phyloP scores from a whole-genome alignment of 805 yeast genomes.

The Tetrapisispora namnaoensis region DNA sequence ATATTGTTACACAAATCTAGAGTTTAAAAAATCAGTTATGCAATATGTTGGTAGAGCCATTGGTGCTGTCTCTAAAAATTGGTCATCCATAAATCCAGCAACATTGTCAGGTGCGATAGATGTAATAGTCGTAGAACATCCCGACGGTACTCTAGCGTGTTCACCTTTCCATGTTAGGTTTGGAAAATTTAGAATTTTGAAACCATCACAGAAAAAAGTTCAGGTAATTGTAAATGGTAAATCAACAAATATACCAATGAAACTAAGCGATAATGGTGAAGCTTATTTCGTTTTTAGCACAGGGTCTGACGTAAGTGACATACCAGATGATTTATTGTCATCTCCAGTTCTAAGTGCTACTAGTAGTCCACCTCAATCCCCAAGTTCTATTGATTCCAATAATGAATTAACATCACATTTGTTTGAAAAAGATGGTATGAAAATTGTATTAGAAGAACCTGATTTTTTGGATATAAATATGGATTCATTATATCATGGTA shows the following conservation, averaged over 20 bases:
- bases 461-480: slow-evolving; percentile 25
- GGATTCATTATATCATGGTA: not conserved
- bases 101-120: slow-evolving; percentile 96
- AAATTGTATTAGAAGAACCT: slow-evolving; percentile 23
- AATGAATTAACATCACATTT: slow-evolving; percentile 3
- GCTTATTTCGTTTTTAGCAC: slow-evolving; percentile 96
- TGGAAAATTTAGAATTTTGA: slow-evolving; percentile 84
- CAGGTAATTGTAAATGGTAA: slow-evolving; percentile 79
- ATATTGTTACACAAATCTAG: not conserved
- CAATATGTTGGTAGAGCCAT: slow-evolving; percentile 95
- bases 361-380: slow-evolving; percentile 45
- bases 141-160: slow-evolving; percentile 66
- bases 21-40: slow-evolving; percentile 37
- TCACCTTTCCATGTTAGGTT: slow-evolving; percentile 96
- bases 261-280: slow-evolving; percentile 94
- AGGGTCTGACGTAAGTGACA: slow-evolving; percentile 41
- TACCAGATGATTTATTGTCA: slow-evolving; percentile 72
- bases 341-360: slow-evolving; percentile 73
- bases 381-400: slow-evolving; percentile 8
- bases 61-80: slow-evolving; percentile 89
- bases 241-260: slow-evolving; percentile 83
- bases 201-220: slow-evolving; percentile 93
- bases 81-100: slow-evolving; percentile 95
- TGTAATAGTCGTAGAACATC: slow-evolving; percentile 87
- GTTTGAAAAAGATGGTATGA: slow-evolving; percentile 2